These are phyloP conservation scores for Solanum corneliomulleri DNA, from an alignment of 257 asterid genomes.

Conservation along the genomic window DNA sequence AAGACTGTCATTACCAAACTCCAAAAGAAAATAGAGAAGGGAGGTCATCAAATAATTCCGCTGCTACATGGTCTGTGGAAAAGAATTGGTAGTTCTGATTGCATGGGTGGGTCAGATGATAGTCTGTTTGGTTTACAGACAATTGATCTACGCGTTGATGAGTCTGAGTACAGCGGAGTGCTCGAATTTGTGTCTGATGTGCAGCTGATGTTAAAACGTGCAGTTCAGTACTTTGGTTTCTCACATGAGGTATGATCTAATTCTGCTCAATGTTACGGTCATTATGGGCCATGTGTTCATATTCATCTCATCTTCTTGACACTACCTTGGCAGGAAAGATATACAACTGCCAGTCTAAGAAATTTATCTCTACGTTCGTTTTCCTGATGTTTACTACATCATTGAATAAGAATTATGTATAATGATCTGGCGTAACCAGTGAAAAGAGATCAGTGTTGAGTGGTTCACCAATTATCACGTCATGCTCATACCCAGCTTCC, in stretches of 20 bases:
- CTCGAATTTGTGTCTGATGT: slow-evolving; percentile 80
- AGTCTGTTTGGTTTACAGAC: slow-evolving; percentile 52
- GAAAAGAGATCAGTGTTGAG: not conserved
- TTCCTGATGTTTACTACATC: not conserved
- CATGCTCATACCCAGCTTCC: not conserved
- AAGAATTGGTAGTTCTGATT: slow-evolving; percentile 55
- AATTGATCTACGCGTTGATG: slow-evolving; percentile 61
- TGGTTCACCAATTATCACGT: not conserved
- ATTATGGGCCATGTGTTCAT: not conserved
- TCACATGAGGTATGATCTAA: slow-evolving; percentile 56
- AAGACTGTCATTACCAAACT: slow-evolving; percentile 76
- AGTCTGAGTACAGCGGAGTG: slow-evolving; percentile 54
- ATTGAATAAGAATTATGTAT: not conserved
- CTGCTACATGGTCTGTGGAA: slow-evolving; percentile 85
- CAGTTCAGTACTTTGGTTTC: slow-evolving; percentile 61
- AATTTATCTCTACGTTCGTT: not conserved
- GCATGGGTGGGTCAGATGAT: slow-evolving; percentile 38
- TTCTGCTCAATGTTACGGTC: not conserved
- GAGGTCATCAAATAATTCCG: slow-evolving; percentile 83
- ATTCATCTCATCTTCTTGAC: not conserved
- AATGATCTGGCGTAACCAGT: not conserved
- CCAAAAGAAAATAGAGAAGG: slow-evolving; percentile 76
- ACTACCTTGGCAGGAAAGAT: not conserved
- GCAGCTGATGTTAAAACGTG: slow-evolving; percentile 69
- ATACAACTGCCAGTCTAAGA: not conserved